These are phyloP conservation scores for Cucumis variabilis DNA, from an alignment of 331 rosid species.

Conservation along the genomic window DNA sequence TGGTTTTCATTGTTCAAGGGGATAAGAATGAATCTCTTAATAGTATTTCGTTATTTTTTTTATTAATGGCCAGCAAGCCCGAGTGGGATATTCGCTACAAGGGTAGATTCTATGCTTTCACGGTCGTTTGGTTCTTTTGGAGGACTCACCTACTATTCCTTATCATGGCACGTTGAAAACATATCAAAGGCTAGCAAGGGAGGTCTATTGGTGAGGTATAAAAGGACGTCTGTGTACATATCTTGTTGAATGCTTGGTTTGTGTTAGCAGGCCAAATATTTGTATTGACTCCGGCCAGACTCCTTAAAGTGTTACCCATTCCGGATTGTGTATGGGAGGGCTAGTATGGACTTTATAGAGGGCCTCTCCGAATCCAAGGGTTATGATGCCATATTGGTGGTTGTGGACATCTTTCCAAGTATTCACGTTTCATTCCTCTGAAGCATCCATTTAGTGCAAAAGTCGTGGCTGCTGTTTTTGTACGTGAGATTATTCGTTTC, in stretches of 20 bases:
- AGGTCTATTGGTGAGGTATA: background rate
- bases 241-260: background rate
- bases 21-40: too few relatives aligned
- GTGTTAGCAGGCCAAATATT: background rate
- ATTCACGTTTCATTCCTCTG: background rate
- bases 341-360: background rate
- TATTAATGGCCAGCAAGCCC: too few relatives aligned
- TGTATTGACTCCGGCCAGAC: background rate
- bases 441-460: background rate
- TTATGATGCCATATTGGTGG: background rate
- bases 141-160: background rate
- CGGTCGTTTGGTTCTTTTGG: background rate
- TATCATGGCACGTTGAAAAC: background rate
- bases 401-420: background rate
- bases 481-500: background rate
- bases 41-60: too few relatives aligned
- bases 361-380: background rate
- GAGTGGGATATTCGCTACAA: too few relatives aligned
- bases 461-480: background rate
- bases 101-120: too few relatives aligned
- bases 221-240: rapidly evolving
- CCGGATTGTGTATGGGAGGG: background rate
- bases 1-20: too few relatives aligned
- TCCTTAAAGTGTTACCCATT: background rate
- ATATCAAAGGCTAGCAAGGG: background rate